Evolutionary conservation across 1,139 yeast genomes (phyloP), one percentile per base, ranked within the genome.

Genomic region (Hansenula sp.): DNA sequence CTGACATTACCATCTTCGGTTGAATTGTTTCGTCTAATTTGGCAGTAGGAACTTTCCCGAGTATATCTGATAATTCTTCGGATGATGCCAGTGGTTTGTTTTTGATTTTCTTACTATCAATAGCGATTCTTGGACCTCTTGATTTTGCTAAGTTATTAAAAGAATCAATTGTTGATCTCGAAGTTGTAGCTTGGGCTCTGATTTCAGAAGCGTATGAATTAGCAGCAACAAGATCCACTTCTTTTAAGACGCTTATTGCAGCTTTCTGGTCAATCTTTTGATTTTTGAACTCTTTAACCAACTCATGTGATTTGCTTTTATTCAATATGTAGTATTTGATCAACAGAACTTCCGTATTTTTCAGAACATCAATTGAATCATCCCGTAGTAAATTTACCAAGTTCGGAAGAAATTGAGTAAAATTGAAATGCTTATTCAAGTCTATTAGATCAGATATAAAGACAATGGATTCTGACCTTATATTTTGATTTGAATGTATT

Each of bases 201-300:
- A 40, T 6, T 6, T 52, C 54, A 7, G 43, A 33, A 1, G 47
- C 34, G 32, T 44, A 53, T 1, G 47, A 17, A 28, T 43, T 50
- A 3, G 57, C 55, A 10, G 59, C 34, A 3, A 44, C 40, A 3
- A 47, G 50, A 31, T 63, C 70, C 9, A 71, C 57, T 4, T 59
- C 63, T 10, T 52, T 50, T 45, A 72, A 53, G 1, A 74, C 51
- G 11, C 55, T 51, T 4, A 57, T 50, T 2, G 66, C 63, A 18
- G 59, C 50, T 22, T 52, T 42, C 2, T 51, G 40, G 0, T 66
- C 60, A 1, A 77, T 62, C n/a, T 62, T 59, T 38, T 71, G 71
- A 8, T 52, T 47, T 29, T 65, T 63, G 45, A 83, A 51, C 40
- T 77, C 79, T 21, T 64, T 63, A 6, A 70, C 61, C 29, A 84